Conservation (phyloP, 495 filamentous ascomycete genomes). For the Neurospora sp. region DNA sequence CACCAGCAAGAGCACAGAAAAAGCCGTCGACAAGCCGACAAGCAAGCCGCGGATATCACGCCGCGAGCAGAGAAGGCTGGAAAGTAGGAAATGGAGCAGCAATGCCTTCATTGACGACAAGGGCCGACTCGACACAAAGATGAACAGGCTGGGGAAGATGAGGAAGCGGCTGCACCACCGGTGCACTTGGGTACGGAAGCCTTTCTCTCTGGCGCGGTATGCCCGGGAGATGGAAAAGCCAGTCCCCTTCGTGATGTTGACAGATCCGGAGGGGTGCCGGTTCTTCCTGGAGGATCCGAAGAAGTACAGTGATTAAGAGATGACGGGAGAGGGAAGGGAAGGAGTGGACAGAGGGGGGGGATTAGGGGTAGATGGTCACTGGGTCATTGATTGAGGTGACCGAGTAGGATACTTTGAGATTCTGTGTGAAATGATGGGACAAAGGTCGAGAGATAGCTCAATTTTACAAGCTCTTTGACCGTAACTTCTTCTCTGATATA, state of each 20-base stretch:
- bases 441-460: not conserved
- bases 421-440: not conserved
- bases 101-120: not conserved
- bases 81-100: not conserved
- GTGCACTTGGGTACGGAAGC: not conserved
- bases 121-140: accelerated
- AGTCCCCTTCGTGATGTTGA: not conserved
- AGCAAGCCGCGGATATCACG: no score
- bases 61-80: no score
- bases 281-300: not conserved
- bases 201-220: not conserved
- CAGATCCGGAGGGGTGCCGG: not conserved
- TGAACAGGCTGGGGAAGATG: not conserved
- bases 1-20: no score
- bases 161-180: not conserved
- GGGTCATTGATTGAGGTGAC: no score
- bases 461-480: not conserved
- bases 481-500: not conserved
- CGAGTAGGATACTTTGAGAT: no score
- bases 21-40: no score
- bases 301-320: not conserved
- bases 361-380: not conserved
- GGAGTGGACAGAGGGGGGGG: no score
- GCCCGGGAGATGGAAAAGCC: not conserved
- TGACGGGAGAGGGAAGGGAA: not conserved